Conservation (phyloP, 2,329 filamentous ascomycete genomes). For the Aspergillus sojae region DNA sequence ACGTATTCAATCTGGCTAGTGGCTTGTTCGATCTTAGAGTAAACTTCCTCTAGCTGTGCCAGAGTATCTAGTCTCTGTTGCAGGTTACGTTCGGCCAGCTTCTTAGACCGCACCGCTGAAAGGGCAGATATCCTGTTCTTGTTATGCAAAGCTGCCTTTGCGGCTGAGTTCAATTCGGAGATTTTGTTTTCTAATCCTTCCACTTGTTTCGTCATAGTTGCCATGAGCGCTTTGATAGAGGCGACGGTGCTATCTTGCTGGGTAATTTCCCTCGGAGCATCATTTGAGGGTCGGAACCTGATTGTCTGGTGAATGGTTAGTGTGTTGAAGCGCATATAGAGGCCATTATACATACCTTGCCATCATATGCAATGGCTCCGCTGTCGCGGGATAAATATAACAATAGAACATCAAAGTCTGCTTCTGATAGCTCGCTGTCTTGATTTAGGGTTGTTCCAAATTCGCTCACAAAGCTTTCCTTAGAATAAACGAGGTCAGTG, state of each 20-base stretch:
- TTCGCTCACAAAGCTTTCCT: constrained; percentile 62
- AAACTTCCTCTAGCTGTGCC: constrained; percentile 79
- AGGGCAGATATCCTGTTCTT: constrained; percentile 77
- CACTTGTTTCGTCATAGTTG: constrained; percentile 67
- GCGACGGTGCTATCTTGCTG: constrained; percentile 81
- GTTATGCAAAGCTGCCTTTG: constrained; percentile 69
- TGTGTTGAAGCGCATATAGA: constrained; percentile 6
- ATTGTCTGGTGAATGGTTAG: constrained; percentile 58
- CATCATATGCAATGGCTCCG: constrained; percentile 51
- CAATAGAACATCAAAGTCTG: constrained; percentile 71
- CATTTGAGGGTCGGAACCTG: constrained; percentile 66
- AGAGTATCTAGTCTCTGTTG: constrained; percentile 72
- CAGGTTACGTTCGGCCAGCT: constrained; percentile 74
- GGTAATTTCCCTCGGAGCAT: constrained; percentile 60
- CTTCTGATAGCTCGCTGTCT: constrained; percentile 56
- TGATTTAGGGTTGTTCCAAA: constrained; percentile 59
- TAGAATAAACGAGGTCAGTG: constrained; percentile 70
- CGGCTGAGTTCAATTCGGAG: constrained; percentile 54
- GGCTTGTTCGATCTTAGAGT: constrained; percentile 81
- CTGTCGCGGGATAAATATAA: constrained; percentile 71
- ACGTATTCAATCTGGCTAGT: constrained; percentile 82
- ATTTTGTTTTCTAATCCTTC: constrained; percentile 63
- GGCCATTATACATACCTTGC: constrained; percentile 39
- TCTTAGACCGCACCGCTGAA: constrained; percentile 79
- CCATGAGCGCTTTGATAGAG: constrained; percentile 73